Conservation (phyloP, 352 stramenopile genomes). For the Globisporangium splendens region DNA sequence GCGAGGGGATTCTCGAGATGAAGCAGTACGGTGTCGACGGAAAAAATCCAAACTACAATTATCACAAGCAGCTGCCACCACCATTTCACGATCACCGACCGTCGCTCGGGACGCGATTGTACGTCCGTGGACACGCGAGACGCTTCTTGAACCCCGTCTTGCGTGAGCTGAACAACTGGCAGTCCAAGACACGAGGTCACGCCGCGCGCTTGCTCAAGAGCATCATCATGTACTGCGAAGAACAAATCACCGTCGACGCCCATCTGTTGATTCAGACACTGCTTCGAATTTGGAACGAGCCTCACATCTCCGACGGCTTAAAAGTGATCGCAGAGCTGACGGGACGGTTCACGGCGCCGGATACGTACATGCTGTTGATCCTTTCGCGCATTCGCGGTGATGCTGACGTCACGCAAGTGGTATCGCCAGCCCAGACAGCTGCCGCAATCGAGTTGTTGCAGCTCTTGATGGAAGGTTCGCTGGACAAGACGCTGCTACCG, state of each 20-base stretch:
- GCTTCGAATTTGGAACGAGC: slow-evolving; percentile 43
- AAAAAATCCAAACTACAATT: slow-evolving; percentile 83
- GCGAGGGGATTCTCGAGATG: slow-evolving; percentile 88
- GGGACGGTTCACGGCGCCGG: slow-evolving; percentile 56
- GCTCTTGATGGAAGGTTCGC: slow-evolving; percentile 49
- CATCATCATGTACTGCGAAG: slow-evolving; percentile 92
- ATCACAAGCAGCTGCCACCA: slow-evolving; percentile 63
- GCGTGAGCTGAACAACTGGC: slow-evolving; percentile 91
- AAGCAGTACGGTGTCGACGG: slow-evolving; percentile 95
- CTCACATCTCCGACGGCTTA: slow-evolving; percentile 20
- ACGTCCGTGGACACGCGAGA: slow-evolving; percentile 85
- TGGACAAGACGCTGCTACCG: slow-evolving; percentile 52
- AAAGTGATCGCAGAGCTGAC: slow-evolving; percentile 47
- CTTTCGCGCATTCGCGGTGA: slow-evolving; percentile 59
- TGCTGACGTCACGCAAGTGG: slow-evolving; percentile 21
- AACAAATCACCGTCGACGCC: slow-evolving; percentile 90
- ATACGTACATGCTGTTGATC: slow-evolving; percentile 66
- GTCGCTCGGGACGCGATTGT: slow-evolving; percentile 88
- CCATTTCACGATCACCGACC: slow-evolving; percentile 78
- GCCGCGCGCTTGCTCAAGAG: slow-evolving; percentile 87
- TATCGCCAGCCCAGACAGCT: slow-evolving; percentile 21
- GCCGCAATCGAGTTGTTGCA: slow-evolving; percentile 46
- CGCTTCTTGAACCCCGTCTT: slow-evolving; percentile 90
- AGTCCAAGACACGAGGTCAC: slow-evolving; percentile 70
- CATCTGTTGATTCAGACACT: slow-evolving; percentile 74